Evolutionary conservation across 768 basidiomycete species (phyloP), one percentile per base, ranked within the genome.

Genomic region (Mycena albidolilacea): DNA sequence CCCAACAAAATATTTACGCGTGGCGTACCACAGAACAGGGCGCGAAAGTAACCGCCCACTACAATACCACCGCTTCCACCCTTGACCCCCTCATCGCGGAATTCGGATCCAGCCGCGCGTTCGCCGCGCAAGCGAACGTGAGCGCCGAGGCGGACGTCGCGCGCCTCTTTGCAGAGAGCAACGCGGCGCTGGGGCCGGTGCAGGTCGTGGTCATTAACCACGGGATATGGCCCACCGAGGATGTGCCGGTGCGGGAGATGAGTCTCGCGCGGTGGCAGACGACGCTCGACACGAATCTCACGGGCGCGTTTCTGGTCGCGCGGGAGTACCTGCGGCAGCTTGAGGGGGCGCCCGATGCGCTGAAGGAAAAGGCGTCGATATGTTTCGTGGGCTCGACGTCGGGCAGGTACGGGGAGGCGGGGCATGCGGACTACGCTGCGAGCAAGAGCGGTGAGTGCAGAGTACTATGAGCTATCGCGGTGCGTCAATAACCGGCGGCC

Each of bases 31-130:
- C n/a, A 94, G 93, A 90, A 54, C 91, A 92, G 74, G 92, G 91
- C 10, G 92, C 93, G 0, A 87, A 85, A 64, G 92, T 95, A 11
- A 90, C 92, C 0, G 92, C 92, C 0, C 92, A 94, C 77, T 95
- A 91, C 79, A 90, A 92, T 79, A 85, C 88, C 9, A 90, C 87
- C 63, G 74, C 80, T 19, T 76, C 78, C 1, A 78, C 88, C 0
- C 79, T 92, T 30, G 79, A 84, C 5, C 78, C 82, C 1, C 81
- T 92, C 9, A 58, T 82, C 30, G 78, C 78, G 39, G 78, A 81
- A 61, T 87, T 85, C 71, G 82, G 82, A 11, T 64, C 81, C 5
- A 65, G 77, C 8, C 80, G 79, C 17, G 71, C 85, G 4, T 82
- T 84, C 46, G 79, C 82, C 1, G 80, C 88, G 17, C 88, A 90